These are phyloP conservation scores for Diplodia mutila DNA, from an alignment of 2,329 filamentous ascomycete genomes.

Conservation along the genomic window DNA sequence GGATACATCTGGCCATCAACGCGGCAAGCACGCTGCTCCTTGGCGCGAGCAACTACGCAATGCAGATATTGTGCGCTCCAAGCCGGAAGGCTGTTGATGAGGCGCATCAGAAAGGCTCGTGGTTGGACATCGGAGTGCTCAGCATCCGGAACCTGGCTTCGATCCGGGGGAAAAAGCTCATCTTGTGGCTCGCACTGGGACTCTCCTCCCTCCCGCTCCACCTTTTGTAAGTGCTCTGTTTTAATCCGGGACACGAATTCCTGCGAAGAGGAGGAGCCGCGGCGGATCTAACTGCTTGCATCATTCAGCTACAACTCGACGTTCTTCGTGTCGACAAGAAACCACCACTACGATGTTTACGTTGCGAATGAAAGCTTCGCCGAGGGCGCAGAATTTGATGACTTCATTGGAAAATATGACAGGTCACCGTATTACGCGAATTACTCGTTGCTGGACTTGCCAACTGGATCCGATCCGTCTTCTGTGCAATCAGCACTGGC, in stretches of 20 bases:
- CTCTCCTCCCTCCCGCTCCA: constrained; percentile 43
- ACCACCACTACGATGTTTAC: constrained; percentile 30
- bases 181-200: constrained; percentile 33
- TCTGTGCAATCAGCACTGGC: background rate
- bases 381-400: constrained; percentile 22
- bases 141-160: constrained; percentile 45
- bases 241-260: no score
- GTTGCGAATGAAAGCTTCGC: constrained; percentile 29
- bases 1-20: constrained; percentile 55
- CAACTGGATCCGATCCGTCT: background rate
- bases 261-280: no score
- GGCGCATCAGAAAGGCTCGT: constrained; percentile 48
- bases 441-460: background rate
- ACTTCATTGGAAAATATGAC: background rate
- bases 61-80: constrained; percentile 57
- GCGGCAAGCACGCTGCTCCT: constrained; percentile 51
- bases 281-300: background rate
- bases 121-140: constrained; percentile 52
- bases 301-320: constrained; percentile 35
- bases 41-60: constrained; percentile 55
- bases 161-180: constrained; percentile 29
- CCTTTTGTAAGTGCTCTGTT: constrained; percentile 37
- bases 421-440: background rate
- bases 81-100: constrained; percentile 54
- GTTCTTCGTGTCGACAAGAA: constrained; percentile 31